Conservation (phyloP, 768 basidiomycete genomes). For the Lactarius vividus region DNA sequence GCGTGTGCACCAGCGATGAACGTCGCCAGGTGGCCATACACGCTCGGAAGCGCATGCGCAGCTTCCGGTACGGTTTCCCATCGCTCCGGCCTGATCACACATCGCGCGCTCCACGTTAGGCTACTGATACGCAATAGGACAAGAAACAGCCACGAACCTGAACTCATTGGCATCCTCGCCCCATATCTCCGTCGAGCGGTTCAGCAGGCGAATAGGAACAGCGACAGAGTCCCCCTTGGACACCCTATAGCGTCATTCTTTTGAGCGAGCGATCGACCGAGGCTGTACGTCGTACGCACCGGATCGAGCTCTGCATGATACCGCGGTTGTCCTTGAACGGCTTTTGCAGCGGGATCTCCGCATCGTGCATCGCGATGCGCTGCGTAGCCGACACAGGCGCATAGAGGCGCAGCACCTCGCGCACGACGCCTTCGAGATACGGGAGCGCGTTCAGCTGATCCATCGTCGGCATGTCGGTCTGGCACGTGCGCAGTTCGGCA, state of each 20-base stretch:
- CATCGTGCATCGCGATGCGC: constrained; percentile 32
- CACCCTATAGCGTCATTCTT: constrained; percentile 5
- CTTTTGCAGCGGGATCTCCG: constrained; percentile 33
- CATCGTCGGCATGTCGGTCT: constrained; percentile 29
- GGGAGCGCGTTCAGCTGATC: constrained; percentile 30
- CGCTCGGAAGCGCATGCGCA: constrained; percentile 18
- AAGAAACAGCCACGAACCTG: constrained; percentile 12
- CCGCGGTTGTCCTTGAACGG: constrained; percentile 29
- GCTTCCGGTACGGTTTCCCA: constrained; percentile 25
- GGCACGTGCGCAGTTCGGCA: constrained; percentile 33
- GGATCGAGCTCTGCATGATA: constrained; percentile 9
- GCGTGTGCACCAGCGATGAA: constrained; percentile 34
- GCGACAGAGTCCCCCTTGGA: constrained; percentile 26
- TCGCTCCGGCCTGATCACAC: constrained; percentile 25
- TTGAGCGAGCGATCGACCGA: not conserved
- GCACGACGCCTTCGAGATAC: constrained; percentile 54
- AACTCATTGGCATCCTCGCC: constrained; percentile 37
- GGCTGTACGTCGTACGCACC: constrained; percentile 11
- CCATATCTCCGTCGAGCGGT: constrained; percentile 34
- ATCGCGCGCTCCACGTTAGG: not conserved
- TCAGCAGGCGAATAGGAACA: constrained; percentile 32
- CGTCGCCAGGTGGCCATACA: constrained; percentile 29
- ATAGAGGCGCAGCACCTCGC: constrained; percentile 33
- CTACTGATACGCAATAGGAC: too few species aligned
- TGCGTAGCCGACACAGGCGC: constrained; percentile 30